Evolutionary conservation across 208 protist species (phyloP).

Genomic region (Acanthamoeba royreba): DNA sequence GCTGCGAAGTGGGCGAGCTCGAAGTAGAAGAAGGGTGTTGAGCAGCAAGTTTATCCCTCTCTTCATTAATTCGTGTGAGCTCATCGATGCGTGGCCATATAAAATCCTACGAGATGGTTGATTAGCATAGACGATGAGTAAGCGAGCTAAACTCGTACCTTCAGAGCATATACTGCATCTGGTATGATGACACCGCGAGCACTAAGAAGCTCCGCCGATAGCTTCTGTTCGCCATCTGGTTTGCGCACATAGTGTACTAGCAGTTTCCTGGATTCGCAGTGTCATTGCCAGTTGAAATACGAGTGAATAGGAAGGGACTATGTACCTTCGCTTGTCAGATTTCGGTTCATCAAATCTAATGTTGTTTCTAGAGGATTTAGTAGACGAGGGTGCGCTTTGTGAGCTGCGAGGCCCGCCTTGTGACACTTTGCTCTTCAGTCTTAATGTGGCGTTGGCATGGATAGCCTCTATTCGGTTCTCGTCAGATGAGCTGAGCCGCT

Average conservation of each 20-base stretch:
- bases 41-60: not conserved
- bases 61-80: not conserved
- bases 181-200: not conserved
- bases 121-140: not conserved
- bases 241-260: not conserved
- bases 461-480: not conserved
- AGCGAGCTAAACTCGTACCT: not conserved
- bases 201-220: not conserved
- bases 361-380: not conserved
- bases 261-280: not conserved
- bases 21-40: not conserved
- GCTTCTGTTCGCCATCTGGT: conserved; percentile 27
- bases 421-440: too few species aligned
- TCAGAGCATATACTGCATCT: conserved; percentile 6
- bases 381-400: too few species aligned
- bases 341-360: not conserved
- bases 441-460: too few species aligned
- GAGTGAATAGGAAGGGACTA: not conserved
- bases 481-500: too few species aligned
- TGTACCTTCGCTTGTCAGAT: not conserved
- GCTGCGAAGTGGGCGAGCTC: not conserved
- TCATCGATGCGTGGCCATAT: not conserved
- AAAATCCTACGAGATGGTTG: not conserved
- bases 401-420: not conserved
- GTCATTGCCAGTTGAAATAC: not conserved